phyloP scores from a whole-genome alignment of 2,329 filamentous ascomycete species.

The Stachybotrys chlorohalonatus region DNA sequence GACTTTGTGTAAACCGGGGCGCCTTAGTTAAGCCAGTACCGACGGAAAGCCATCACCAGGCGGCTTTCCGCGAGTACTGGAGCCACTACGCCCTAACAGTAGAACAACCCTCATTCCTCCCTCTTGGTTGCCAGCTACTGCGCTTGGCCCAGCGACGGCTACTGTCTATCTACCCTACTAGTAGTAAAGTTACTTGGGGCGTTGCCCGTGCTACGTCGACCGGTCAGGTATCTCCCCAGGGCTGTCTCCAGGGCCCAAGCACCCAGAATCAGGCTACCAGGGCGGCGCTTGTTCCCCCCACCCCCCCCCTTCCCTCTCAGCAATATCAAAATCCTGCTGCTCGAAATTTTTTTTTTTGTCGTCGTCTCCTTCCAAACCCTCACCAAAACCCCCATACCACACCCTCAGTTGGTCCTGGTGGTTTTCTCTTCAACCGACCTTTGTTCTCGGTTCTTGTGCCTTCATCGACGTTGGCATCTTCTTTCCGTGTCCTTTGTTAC shows the following conservation, averaged over 20 bases:
- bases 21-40: too few relatives aligned
- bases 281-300: slow-evolving; percentile 2
- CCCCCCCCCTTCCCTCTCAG: slow-evolving; percentile 19
- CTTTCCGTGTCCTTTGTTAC: slow-evolving; percentile 20
- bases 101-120: too few relatives aligned
- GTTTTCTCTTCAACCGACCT: slow-evolving; percentile 21
- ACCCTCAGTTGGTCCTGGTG: slow-evolving; percentile 27
- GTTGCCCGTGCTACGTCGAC: too few relatives aligned
- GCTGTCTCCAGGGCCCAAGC: neutral
- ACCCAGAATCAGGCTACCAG: neutral
- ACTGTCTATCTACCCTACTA: too few relatives aligned
- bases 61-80: too few relatives aligned
- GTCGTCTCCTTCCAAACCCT: slow-evolving; percentile 25
- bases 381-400: slow-evolving; percentile 16
- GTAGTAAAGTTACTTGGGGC: too few relatives aligned
- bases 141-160: too few relatives aligned
- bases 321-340: slow-evolving; percentile 25
- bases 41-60: too few relatives aligned
- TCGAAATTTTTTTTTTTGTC: slow-evolving; percentile 26
- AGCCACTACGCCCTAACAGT: too few relatives aligned
- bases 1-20: too few relatives aligned
- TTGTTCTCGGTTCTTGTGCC: slow-evolving; percentile 13
- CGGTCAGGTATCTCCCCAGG: too few relatives aligned
- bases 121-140: too few relatives aligned
- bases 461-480: slow-evolving; percentile 20